Evolutionary conservation across 495 filamentous ascomycete species (phyloP).

Genomic region (Hypoxylon fuscum): DNA sequence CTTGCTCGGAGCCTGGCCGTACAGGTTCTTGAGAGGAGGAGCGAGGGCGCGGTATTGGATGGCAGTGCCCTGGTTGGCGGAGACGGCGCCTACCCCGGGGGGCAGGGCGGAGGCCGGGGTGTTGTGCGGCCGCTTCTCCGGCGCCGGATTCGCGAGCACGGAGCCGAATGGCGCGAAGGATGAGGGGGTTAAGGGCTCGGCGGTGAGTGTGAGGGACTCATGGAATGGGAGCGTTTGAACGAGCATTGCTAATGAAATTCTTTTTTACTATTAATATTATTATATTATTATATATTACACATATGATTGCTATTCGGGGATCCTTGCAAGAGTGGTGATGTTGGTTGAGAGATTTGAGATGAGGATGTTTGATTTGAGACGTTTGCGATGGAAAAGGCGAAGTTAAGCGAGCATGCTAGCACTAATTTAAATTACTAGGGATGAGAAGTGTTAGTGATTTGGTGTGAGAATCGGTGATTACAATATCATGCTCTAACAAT

Average conservation of each 20-base stretch:
- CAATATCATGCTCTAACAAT: too few relatives aligned
- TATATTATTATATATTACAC: conserved; percentile 10
- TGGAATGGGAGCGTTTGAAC: conserved; percentile 28
- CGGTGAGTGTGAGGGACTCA: conserved; percentile 48
- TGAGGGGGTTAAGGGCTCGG: conserved; percentile 67
- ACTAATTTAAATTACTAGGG: too few relatives aligned
- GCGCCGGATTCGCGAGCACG: conserved; percentile 76
- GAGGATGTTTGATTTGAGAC: too few relatives aligned
- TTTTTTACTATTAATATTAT: conserved; percentile 7
- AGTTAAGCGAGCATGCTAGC: too few relatives aligned
- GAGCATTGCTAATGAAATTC: conserved; percentile 49
- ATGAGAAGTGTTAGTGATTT: too few relatives aligned
- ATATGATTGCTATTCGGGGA: too few relatives aligned
- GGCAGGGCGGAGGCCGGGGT: conserved; percentile 31
- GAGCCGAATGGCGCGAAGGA: conserved; percentile 85
- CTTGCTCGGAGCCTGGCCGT: conserved; percentile 70
- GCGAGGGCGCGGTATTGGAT: conserved; percentile 86
- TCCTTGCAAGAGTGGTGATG: too few relatives aligned
- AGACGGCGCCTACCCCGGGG: conserved; percentile 49
- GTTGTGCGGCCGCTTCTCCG: conserved; percentile 55
- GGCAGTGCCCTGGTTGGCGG: conserved; percentile 86
- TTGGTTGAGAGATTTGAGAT: too few relatives aligned
- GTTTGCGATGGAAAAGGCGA: too few relatives aligned
- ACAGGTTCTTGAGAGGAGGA: conserved; percentile 68
- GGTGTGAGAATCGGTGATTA: too few relatives aligned